Evolutionary conservation across 371 early-diverging fungal genomes (phyloP).

Genomic region (Funneliformis caledonium): DNA sequence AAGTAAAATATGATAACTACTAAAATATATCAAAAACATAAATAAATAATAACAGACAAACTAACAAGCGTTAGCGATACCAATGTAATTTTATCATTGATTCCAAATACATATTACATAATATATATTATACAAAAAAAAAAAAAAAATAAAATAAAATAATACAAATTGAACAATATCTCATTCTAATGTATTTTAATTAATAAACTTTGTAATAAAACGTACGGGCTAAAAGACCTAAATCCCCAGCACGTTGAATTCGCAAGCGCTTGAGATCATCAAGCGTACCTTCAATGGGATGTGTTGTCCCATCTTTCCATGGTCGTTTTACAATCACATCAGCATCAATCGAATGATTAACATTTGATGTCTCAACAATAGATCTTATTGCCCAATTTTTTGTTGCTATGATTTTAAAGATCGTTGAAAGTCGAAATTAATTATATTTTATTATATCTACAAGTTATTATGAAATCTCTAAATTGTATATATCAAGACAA

Average conservation of each 20-base stretch:
- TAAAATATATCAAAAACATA: too few species aligned
- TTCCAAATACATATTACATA: not conserved
- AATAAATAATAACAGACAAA: not conserved
- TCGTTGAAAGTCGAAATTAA: not conserved
- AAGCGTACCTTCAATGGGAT: conserved; percentile 29
- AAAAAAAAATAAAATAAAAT: not conserved
- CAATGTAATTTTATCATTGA: not conserved
- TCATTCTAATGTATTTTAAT: not conserved
- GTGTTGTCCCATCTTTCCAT: conserved; percentile 40
- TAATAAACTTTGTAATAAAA: conserved; percentile 17
- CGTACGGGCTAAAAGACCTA: conserved; percentile 8
- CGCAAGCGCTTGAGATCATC: conserved; percentile 25
- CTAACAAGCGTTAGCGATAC: not conserved
- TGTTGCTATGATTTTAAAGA: not conserved
- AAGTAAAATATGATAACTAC: not conserved
- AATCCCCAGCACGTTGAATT: conserved; percentile 6
- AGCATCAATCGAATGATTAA: conserved; percentile 9
- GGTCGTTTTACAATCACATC: conserved; percentile 38
- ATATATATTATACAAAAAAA: not conserved
- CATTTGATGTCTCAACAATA: conserved; percentile 12
- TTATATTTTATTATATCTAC: not conserved
- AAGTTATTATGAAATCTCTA: not conserved
- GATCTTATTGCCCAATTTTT: not conserved
- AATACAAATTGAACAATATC: not conserved
- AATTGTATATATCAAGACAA: not conserved